Percentiles rank a stretch among this genome's conserved stretches.
Evolutionary conservation across 2,329 filamentous ascomycete genomes (phyloP).

Genomic region (Colletotrichum lini): DNA sequence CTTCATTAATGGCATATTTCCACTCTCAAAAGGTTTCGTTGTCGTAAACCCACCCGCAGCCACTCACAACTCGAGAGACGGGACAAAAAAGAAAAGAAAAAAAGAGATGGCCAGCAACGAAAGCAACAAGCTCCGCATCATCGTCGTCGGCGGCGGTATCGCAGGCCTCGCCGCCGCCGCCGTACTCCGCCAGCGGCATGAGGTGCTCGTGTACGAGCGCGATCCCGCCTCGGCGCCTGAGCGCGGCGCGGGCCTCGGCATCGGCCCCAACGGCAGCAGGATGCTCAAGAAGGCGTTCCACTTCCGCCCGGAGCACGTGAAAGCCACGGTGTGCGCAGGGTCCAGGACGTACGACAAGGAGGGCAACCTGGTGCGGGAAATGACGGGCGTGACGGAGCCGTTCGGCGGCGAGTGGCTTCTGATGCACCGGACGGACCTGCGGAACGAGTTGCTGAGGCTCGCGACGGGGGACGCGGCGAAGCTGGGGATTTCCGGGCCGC

Average conservation of each 20-base stretch:
- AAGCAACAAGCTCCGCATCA: slow-evolving; percentile 26
- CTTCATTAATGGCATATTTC: not conserved
- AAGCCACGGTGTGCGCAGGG: slow-evolving; percentile 28
- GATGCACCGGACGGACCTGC: slow-evolving; percentile 25
- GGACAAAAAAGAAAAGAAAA: too few relatives aligned
- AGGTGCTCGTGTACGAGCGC: slow-evolving; percentile 32
- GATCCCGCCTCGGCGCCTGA: slow-evolving; percentile 29
- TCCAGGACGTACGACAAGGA: slow-evolving; percentile 32
- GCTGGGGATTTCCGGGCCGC: slow-evolving; percentile 28
- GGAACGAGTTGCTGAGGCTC: slow-evolving; percentile 19
- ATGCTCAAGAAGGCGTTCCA: slow-evolving; percentile 36
- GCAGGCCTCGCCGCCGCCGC: slow-evolving; percentile 34
- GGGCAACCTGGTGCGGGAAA: slow-evolving; percentile 35
- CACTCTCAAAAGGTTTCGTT: not conserved
- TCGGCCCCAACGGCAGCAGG: slow-evolving; percentile 36
- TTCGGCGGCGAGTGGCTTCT: slow-evolving; percentile 38
- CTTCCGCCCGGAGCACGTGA: slow-evolving; percentile 9
- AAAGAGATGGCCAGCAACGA: not conserved
- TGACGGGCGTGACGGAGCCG: slow-evolving; percentile 34
- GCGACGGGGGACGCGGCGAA: slow-evolving; percentile 35
- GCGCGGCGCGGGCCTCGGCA: slow-evolving; percentile 31
- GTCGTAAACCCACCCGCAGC: not conserved
- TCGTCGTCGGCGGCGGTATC: slow-evolving; percentile 33
- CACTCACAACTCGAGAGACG: not conserved
- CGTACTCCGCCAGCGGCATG: slow-evolving; percentile 32